Evolutionary conservation across 768 basidiomycete species (phyloP).

Genomic region (Astraeus odoratus): DNA sequence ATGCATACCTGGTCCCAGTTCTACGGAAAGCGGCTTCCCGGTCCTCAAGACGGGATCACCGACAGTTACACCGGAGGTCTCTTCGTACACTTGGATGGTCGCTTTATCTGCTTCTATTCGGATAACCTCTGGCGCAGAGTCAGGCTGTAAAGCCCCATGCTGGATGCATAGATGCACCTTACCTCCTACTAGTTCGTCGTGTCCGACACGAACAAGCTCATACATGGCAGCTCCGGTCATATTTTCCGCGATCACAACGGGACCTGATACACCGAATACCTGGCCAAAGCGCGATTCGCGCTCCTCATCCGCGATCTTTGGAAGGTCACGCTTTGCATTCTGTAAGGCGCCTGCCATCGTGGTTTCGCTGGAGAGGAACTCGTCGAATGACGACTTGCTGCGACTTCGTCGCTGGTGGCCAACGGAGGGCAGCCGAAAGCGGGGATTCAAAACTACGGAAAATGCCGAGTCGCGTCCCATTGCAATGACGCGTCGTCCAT

Average conservation of each 20-base stretch:
- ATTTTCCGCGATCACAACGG: constrained; percentile 94
- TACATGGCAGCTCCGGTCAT: constrained; percentile 97
- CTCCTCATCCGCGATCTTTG: constrained; percentile 88
- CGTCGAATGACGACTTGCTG: constrained; percentile 1
- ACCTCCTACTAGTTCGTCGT: constrained; percentile 98
- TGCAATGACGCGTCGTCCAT: constrained; percentile 35
- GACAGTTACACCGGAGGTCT: constrained; percentile 97
- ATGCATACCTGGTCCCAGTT: constrained; percentile 85
- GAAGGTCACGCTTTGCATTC: constrained; percentile 82
- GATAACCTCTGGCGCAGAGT: constrained; percentile 79
- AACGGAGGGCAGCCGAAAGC: constrained; percentile 18
- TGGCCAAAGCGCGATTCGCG: constrained; percentile 80
- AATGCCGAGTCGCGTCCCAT: constrained; percentile 21
- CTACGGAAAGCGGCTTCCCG: constrained; percentile 96
- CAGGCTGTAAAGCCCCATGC: constrained; percentile 4
- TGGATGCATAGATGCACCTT: constrained; percentile 14
- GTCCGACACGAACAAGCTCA: constrained; percentile 95
- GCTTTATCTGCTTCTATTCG: constrained; percentile 97
- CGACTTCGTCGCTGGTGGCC: neutral
- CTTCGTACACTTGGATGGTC: constrained; percentile 99
- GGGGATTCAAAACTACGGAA: constrained; percentile 22
- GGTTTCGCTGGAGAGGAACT: constrained; percentile 2
- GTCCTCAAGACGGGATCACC: constrained; percentile 97
- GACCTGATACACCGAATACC: constrained; percentile 95
- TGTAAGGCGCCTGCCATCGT: constrained; percentile 89